Base-by-base conservation (phyloP, 2,329 filamentous ascomycete genomes). In the Ceratocystis smalleyi region DNA sequence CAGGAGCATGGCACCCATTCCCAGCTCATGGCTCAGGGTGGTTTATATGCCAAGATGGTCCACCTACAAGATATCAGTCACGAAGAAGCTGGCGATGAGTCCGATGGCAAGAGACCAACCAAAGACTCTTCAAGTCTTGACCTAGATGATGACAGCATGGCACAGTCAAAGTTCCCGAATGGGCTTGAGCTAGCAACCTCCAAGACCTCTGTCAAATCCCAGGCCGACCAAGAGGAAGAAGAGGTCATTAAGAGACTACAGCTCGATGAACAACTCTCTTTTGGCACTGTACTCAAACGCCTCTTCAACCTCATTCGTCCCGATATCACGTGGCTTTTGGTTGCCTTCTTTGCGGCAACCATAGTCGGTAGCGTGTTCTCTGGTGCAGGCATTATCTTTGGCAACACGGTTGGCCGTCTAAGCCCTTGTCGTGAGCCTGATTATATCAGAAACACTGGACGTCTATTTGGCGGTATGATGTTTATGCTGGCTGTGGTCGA, bases 1-100 rank as follows among this genome's bases (percentile, higher is more conserved):
- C 75, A 85, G 10, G 85, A 88, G 71, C 77, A 84, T 69, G 86
- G 86, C 0, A 83, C 78, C 0, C 84, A 88, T 65, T 75, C 81
- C 2, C 78, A 83, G 62, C 76, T 88, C 1, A 75, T 88, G 67
- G 71, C 74, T 1, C 72, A 75, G 10, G 71, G 81, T 5, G 73
- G 75, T 12, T 72, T 82, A 3, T 85, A 85, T 68, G 76, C 75
- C 6, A 74, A 75, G 43, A 76, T 85, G 63, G 81, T 84, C 2
- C 71, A 72, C 49, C 71, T 77, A 2, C 77, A 78, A 63, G 74
- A 72, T 24, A 68, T 76, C 30, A 59, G 65, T 17, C 65, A 22
- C 19, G 71, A 73, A 4, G 69, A 70, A 57, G 43, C 40, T 24
- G 55, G 59, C 7, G 27, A 30, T 12, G 69, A 70, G 45, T 69